Conservation (phyloP, 768 basidiomycete species). For the Boletus patriciae region DNA sequence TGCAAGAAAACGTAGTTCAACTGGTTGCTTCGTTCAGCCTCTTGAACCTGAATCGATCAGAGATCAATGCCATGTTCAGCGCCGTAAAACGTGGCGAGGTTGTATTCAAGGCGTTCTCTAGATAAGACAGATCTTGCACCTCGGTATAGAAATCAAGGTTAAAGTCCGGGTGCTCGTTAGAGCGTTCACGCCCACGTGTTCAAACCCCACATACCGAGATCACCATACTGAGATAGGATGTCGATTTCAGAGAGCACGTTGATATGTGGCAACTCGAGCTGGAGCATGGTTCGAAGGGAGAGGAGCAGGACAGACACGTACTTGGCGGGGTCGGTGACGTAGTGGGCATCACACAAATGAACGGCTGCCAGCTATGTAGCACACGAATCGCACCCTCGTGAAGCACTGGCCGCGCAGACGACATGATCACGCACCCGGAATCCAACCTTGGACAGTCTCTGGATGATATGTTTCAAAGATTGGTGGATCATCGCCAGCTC, state of each 20-base stretch:
- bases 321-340: conserved; percentile 94
- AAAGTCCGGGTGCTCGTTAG: conserved; percentile 61
- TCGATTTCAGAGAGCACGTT: conserved; percentile 97
- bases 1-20: neutral
- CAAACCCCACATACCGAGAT: conserved; percentile 63
- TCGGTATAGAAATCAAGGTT: conserved; percentile 98
- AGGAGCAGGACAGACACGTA: conserved; percentile 91
- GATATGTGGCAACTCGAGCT: conserved; percentile 95
- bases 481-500: conserved; percentile 96
- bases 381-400: neutral
- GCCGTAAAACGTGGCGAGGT: conserved; percentile 68
- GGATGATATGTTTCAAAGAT: conserved; percentile 79
- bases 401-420: neutral
- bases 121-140: conserved; percentile 91
- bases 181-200: neutral
- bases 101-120: conserved; percentile 70
- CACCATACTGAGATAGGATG: conserved; percentile 85
- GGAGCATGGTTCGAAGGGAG: conserved; percentile 95
- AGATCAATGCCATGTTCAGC: conserved; percentile 88
- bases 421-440: conserved; percentile 72
- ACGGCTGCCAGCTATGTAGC: conserved; percentile 88
- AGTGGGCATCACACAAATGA: conserved; percentile 95
- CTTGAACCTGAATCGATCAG: conserved; percentile 70
- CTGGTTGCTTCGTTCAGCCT: neutral
- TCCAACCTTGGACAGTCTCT: conserved; percentile 64